Base-by-base conservation (phyloP, 179 eudicot species). In the Heliamphora ciliata region DNA sequence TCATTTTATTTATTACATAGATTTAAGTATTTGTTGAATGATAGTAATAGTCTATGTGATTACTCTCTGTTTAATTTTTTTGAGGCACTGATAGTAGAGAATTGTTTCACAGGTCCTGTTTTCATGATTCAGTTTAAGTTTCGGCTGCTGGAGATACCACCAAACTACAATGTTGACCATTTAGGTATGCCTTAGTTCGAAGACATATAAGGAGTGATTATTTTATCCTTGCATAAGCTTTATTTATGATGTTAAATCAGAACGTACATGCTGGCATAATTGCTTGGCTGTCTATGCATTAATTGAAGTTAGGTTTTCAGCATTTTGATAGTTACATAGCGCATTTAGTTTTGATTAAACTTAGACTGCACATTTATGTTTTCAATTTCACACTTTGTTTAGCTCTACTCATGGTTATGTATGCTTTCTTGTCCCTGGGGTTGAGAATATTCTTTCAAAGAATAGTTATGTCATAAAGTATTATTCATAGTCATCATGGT, bases 91-190 rank as follows among this genome's bases (percentile, higher is more conserved):
- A 71, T 71, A 71, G 2, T 56, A 18, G 46, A 71, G 9, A 40
- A 70, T 74, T 81, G 46, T 61, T 79, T 76, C 78, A 46, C 86
- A 95, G 98, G 98, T 74, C 99, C 95, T 47, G 87, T 97, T 86
- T 91, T 88, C 85, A 83, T 77, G 97, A 87, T 97, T 81, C 97
- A 93, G 83, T 93, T 94, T 80, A 94, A 91, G 91, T 97, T 97
- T 84, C 95, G 97, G 51, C 92, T 87, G 80, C 87, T 85, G 82
- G 97, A 93, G 82, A 97, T 97, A 85, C 99, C 99, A 68, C 92
- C 91, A 60, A 87, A 89, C 85, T 97, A 87, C 85, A 87, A 79
- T 89, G 93, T 81, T 66, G 86, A 94, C 80, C 91, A 97, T 87
- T 88, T 97, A 87, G 99, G 98, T 94, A 93, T 63, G 60, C 68